Percentiles rank a stretch among this genome's conserved stretches.
phyloP scores from a whole-genome alignment of 2,329 filamentous ascomycete species.

The Colletotrichum filicis region DNA sequence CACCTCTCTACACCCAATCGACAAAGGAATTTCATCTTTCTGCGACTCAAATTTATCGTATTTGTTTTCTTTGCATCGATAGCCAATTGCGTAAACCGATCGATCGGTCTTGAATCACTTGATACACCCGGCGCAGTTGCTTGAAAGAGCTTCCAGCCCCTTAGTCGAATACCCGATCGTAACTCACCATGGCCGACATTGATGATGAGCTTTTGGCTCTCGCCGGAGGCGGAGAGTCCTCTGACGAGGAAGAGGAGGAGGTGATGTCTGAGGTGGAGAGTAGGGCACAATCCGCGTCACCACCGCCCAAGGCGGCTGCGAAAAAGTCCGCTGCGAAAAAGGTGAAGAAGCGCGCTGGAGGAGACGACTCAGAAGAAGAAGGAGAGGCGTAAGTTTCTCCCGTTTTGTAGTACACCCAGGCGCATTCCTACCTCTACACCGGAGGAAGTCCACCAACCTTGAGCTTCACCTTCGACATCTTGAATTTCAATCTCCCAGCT shows the following conservation, averaged over 20 bases:
- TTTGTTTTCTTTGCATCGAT: not conserved
- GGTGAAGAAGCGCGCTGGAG: constrained; percentile 61
- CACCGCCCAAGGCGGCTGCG: constrained; percentile 50
- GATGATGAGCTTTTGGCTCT: constrained; percentile 95
- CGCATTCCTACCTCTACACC: not conserved
- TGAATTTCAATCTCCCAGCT: not conserved
- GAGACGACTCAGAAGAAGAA: constrained; percentile 79
- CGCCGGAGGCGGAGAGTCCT: constrained; percentile 79
- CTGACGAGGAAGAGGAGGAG: constrained; percentile 69
- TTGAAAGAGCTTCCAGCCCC: not conserved
- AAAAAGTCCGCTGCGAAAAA: constrained; percentile 55
- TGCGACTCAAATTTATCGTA: not conserved
- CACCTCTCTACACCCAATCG: not conserved
- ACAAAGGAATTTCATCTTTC: not conserved
- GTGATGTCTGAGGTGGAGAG: constrained; percentile 63
- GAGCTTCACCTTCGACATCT: not conserved
- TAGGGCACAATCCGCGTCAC: constrained; percentile 66
- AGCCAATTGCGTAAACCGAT: not conserved
- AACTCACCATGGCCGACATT: constrained; percentile 79
- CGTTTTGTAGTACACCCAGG: not conserved
- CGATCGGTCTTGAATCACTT: not conserved
- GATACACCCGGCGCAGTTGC: not conserved
- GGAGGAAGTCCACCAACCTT: not conserved
- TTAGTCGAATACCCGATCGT: constrained; percentile 11
- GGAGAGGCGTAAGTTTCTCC: constrained; percentile 79